Evolutionary conservation across 163 green algal genomes (phyloP), one percentile per base, ranked within the genome.

Genomic region (Smithsoniella earleae): DNA sequence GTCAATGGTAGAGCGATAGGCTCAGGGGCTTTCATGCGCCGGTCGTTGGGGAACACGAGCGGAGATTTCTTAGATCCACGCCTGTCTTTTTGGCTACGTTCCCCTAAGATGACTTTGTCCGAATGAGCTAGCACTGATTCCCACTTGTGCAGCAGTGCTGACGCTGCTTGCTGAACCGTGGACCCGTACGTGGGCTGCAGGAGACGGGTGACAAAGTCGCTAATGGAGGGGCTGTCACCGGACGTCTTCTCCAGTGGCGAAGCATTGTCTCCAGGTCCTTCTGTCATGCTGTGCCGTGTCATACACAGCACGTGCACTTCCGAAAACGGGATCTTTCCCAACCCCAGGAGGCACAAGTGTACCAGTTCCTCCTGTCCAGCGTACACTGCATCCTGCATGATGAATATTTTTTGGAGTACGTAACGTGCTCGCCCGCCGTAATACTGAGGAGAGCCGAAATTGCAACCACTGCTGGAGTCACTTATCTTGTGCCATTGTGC

Each of bases 1-100:
- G n/a, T n/a, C n/a, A n/a, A n/a, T n/a, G n/a, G 49, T 27, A 64
- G 49, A 10, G 49, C 6, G 33, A 64, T 64, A 25, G 49, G 49
- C 49, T 64, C 25, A 25, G 49, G 49, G 6, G 49, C 13, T 27
- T 64, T 64, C 49, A 64, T 64, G 49, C 49, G 49, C 25, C 49
- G 49, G 49, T 64, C 49, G 8, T 64, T 64, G 8, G 49, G 49
- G 13, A 64, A 64, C 49, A 64, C 49, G 8, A 36, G 49, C 49
- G 49, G 49, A 25, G 25, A 27, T 6, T n/a, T n/a, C 8, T 10
- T 13, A 27, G 49, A 13, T 64, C 49, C 49, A 13, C 49, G 8
- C 25, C 6, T 1, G 13, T 6, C 8, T 27, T 27, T 27, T 64
- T 64, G 8, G 8, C 49, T 10, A 25, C 49, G 25, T 64, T 64